These are phyloP conservation scores for Annona squamosa DNA, from an alignment of 164 flowering plant genomes.

Conservation along the genomic window DNA sequence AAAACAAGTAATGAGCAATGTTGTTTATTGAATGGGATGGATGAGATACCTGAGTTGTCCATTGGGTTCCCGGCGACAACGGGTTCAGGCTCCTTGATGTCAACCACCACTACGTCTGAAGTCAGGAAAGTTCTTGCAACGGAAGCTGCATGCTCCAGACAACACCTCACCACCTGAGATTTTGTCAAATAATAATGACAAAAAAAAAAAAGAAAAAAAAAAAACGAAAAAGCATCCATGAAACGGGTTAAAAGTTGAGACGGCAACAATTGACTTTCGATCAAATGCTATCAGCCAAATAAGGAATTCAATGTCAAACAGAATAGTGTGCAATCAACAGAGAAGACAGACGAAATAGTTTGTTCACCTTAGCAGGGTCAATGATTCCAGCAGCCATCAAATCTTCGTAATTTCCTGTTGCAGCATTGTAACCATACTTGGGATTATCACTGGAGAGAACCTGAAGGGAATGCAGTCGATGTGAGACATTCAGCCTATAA, in stretches of 20 bases:
- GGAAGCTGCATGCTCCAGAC: constrained; percentile 88
- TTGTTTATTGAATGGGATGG: not conserved
- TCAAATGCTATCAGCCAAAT: no score
- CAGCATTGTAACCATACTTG: constrained; percentile 86
- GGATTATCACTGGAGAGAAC: constrained; percentile 68
- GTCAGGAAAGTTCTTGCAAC: constrained; percentile 86
- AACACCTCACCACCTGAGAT: constrained; percentile 76
- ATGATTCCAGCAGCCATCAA: constrained; percentile 93
- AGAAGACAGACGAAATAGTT: not conserved
- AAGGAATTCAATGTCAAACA: no score
- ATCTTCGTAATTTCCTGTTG: constrained; percentile 90
- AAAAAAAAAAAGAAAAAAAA: no score
- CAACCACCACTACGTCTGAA: constrained; percentile 86
- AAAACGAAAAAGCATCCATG: no score
- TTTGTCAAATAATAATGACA: not conserved
- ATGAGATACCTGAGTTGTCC: constrained; percentile 64
- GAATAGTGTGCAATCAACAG: no score
- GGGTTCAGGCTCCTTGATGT: constrained; percentile 79
- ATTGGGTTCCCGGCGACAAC: constrained; percentile 67
- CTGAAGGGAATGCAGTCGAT: constrained; percentile 25
- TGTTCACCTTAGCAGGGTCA: constrained; percentile 83
- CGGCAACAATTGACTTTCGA: no score
- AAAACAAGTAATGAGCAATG: no score
- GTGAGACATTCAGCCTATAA: not conserved
- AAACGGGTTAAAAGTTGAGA: no score